Base-by-base conservation (phyloP, 1,284 basidiomycete species). In the Dichomitus squalens region DNA sequence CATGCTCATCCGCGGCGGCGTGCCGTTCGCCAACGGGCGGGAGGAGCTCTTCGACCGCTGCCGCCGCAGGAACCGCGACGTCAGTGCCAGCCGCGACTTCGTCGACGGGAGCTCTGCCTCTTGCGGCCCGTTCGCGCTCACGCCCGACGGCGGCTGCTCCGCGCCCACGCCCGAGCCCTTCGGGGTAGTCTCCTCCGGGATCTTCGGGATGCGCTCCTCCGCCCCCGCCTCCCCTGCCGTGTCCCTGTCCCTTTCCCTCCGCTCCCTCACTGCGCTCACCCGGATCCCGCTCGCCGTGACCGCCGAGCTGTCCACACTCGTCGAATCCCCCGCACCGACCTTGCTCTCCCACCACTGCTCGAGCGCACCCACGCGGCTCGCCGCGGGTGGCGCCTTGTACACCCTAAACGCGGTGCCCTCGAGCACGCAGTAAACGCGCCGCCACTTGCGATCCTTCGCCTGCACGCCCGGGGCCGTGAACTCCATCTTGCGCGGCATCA, bases 401-500 rank as follows among this genome's bases (percentile, higher is more conserved):
- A 98, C 81, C 59, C 85, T 83, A 69, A 99, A 87, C 62, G 82
- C 81, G 5, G 96, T 99, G 38, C 96, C 97, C 69, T 98, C 94
- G 39, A 99, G 75, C 62, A 97, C 93, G 72, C 95, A 93, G 68
- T 96, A 84, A 59, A 90, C 85, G 51, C 92, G 81, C 64, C 90
- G 86, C 96, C 96, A 99, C 68, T 93, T 93, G 35, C 97, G 82
- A 69, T 98, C 95, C 69, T 82, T 86, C 16, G 95, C 88, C 71
- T 96, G 93, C 3, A 94, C 79, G 8, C 94, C 93, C 0, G 95
- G 93, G 14, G 83, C 77, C 1, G 75, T 78, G 71, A 99, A 98
- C 78, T 99, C 96, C 88, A 96, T 87, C 81, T 99, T 99, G 51
- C 93, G 86, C 4, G 92, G 90, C 76, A 99, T 83, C 59, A 90